These are phyloP conservation scores for Mycena maculata DNA, from an alignment of 768 basidiomycete genomes.

Conservation along the genomic window DNA sequence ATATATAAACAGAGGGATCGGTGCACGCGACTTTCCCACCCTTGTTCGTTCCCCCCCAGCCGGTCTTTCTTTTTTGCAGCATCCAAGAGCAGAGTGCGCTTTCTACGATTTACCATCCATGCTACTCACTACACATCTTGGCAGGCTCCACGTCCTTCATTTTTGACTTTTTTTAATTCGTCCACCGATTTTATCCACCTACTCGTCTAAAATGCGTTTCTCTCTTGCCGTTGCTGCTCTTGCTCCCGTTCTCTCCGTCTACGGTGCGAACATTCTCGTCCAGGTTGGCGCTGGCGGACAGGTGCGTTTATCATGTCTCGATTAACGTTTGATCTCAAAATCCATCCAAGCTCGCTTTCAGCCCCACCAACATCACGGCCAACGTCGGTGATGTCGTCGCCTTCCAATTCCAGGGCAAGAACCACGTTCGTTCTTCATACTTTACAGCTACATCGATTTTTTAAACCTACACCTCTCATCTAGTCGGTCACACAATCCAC, in stretches of 20 bases:
- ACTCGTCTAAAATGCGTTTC: constrained; percentile 61
- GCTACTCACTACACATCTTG: constrained; percentile 18
- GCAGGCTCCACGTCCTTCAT: constrained; percentile 50
- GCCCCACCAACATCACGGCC: constrained; percentile 54
- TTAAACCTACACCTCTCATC: not conserved
- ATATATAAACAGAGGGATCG: constrained; percentile 1
- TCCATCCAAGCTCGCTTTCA: constrained; percentile 48
- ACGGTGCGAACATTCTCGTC: constrained; percentile 51
- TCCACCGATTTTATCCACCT: constrained; percentile 41
- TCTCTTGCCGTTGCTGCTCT: constrained; percentile 56
- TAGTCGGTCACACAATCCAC: constrained; percentile 72
- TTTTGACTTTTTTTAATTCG: constrained; percentile 35
- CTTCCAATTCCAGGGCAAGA: constrained; percentile 64
- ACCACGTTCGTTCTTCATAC: constrained; percentile 50
- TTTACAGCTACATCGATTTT: not conserved
- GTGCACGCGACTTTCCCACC: constrained; percentile 7
- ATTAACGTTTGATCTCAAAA: not conserved
- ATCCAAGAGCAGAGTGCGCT: constrained; percentile 60
- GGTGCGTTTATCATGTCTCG: constrained; percentile 37
- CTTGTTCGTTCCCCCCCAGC: constrained; percentile 43
- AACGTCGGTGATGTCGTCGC: constrained; percentile 58
- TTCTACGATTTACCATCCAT: not conserved
- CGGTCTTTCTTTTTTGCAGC: constrained; percentile 50
- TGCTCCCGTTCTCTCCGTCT: constrained; percentile 50
- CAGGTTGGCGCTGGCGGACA: constrained; percentile 55